Percentiles rank a stretch among this genome's conserved stretches.
Evolutionary conservation across 1,284 basidiomycete genomes (phyloP).

Genomic region (Ceratobasidium sp.): DNA sequence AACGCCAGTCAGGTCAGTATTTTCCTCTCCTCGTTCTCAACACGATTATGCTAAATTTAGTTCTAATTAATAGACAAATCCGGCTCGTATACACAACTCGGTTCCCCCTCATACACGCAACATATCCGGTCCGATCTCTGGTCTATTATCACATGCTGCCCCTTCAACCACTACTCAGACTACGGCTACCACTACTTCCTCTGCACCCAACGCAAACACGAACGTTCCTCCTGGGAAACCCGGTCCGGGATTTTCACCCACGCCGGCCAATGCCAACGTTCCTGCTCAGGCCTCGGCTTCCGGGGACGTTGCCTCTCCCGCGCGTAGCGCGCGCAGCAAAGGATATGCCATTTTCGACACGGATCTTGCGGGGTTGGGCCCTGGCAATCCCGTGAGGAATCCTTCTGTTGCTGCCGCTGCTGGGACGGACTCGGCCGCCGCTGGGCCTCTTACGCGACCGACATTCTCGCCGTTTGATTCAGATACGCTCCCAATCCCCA

Average conservation of each 20-base stretch:
- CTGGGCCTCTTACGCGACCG: constrained; percentile 4
- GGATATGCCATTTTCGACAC: constrained; percentile 64
- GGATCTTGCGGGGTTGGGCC: constrained; percentile 56
- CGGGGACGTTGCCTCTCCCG: constrained; percentile 35
- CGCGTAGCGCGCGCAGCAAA: constrained; percentile 49
- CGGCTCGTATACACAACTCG: constrained; percentile 17
- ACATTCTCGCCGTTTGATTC: constrained; percentile 39
- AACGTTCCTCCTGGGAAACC: constrained; percentile 1
- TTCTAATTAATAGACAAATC: constrained; percentile 14
- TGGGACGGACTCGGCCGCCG: background rate
- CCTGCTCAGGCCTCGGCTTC: background rate
- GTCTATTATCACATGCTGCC: constrained; percentile 18
- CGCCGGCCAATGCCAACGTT: background rate
- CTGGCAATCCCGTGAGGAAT: constrained; percentile 1
- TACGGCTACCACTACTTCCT: constrained; percentile 2
- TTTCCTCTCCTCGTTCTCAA: background rate
- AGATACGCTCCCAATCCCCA: constrained; percentile 32
- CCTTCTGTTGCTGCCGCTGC: constrained; percentile 5
- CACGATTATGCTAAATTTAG: background rate
- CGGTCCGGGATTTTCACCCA: background rate
- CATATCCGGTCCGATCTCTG: constrained; percentile 15
- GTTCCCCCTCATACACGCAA: constrained; percentile 25
- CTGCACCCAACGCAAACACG: background rate
- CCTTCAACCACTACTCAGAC: constrained; percentile 4
- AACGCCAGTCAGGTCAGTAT: constrained; percentile 32